Evolutionary conservation across 805 yeast genomes (phyloP).

Genomic region (Metschnikowia colocasiae): DNA sequence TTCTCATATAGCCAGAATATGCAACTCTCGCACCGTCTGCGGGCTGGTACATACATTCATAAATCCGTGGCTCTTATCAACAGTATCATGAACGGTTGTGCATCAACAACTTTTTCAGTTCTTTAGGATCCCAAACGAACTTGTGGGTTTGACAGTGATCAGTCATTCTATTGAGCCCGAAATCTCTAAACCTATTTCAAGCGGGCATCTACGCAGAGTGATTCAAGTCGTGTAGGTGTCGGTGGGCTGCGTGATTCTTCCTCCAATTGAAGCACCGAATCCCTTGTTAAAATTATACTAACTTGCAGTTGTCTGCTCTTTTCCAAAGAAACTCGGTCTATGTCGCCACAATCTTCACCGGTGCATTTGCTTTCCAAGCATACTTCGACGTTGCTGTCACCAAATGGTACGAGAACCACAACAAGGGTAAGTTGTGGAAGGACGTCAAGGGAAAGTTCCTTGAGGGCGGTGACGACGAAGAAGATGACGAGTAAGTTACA

Average conservation of each 20-base stretch:
- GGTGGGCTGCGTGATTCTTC: too few relatives aligned
- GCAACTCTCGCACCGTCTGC: background rate
- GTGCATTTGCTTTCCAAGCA: constrained; percentile 84
- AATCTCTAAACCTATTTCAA: too few relatives aligned
- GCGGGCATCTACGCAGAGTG: too few relatives aligned
- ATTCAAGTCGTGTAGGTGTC: too few relatives aligned
- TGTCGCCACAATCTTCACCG: constrained; percentile 77
- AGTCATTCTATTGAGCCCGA: too few relatives aligned
- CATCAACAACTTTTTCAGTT: too few relatives aligned
- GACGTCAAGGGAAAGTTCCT: constrained; percentile 62
- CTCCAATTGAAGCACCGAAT: background rate
- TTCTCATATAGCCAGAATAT: background rate
- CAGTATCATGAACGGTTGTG: too few relatives aligned
- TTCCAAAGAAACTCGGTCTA: constrained; percentile 84
- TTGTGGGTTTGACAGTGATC: too few relatives aligned
- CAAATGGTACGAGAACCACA: constrained; percentile 70
- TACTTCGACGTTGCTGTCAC: constrained; percentile 66
- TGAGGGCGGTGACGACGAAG: constrained; percentile 48
- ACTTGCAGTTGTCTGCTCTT: constrained; percentile 24
- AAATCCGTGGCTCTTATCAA: too few relatives aligned
- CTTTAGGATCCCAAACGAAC: too few relatives aligned
- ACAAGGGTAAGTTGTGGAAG: constrained; percentile 83
- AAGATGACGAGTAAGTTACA: constrained; percentile 45
- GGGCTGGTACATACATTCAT: background rate
- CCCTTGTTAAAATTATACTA: constrained; percentile 16